These are phyloP conservation scores for Chytriomyces hyalinus DNA, from an alignment of 192 early-diverging fungal species.

Conservation along the genomic window DNA sequence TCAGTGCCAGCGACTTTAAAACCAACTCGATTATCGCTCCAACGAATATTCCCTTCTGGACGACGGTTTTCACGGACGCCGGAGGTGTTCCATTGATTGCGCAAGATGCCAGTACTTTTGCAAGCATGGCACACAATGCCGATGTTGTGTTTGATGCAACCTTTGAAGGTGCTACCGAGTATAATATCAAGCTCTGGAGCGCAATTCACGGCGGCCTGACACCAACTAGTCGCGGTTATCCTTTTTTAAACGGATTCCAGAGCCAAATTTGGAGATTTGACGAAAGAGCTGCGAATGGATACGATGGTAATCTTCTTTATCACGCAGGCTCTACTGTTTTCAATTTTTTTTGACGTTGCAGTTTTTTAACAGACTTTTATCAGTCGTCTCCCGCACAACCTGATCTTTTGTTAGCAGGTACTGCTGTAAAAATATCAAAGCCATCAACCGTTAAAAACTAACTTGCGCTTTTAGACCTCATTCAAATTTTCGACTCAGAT, in stretches of 20 bases:
- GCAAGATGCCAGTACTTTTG: not conserved
- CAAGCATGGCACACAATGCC: not conserved
- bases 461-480: not conserved
- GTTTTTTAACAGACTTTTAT: not conserved
- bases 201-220: not conserved
- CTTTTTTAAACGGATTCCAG: slow-evolving; percentile 21
- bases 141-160: slow-evolving; percentile 25
- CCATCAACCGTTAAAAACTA: too few relatives aligned
- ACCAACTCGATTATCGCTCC: slow-evolving; percentile 6
- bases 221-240: not conserved
- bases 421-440: too few relatives aligned
- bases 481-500: not conserved
- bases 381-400: slow-evolving; percentile 17
- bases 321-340: not conserved
- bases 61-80: not conserved
- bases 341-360: not conserved
- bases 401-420: not conserved
- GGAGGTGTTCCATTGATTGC: slow-evolving; percentile 13
- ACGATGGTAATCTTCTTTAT: not conserved
- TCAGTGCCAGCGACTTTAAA: not conserved
- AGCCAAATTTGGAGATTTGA: slow-evolving; percentile 28
- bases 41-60: slow-evolving; percentile 7
- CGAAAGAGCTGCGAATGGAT: not conserved
- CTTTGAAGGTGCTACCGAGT: not conserved
- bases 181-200: slow-evolving; percentile 5